These are phyloP conservation scores for Aureobasidium mangrovei DNA, from an alignment of 2,329 filamentous ascomycete genomes.

Conservation along the genomic window DNA sequence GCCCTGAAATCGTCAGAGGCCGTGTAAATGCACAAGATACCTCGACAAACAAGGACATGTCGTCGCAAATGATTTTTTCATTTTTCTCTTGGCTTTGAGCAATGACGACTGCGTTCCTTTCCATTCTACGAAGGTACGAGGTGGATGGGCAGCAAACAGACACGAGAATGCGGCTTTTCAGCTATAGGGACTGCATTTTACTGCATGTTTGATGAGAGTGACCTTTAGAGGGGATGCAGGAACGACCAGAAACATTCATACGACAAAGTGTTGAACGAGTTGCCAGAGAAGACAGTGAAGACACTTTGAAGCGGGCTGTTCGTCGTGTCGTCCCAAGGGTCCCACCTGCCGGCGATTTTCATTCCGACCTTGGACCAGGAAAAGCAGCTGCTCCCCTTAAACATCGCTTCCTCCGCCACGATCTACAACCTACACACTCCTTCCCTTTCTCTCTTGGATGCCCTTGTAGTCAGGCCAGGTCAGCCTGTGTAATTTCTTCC, in stretches of 20 bases:
- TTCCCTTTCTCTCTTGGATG: not conserved
- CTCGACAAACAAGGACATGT: not conserved
- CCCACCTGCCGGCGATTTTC: conserved; percentile 12
- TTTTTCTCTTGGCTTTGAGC: conserved; percentile 11
- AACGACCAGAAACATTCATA: not conserved
- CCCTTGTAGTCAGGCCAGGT: conserved; percentile 9
- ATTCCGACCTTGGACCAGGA: conserved; percentile 4
- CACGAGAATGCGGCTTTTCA: not conserved
- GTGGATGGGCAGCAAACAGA: not conserved
- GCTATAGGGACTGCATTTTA: not conserved
- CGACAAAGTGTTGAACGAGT: not conserved
- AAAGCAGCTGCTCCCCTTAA: conserved; percentile 9
- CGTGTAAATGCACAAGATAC: not conserved
- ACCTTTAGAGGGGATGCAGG: not conserved
- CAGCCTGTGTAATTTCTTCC: conserved; percentile 9
- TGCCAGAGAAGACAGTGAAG: not conserved
- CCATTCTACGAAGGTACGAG: not conserved
- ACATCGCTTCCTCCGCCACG: conserved; percentile 7
- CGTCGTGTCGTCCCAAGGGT: conserved; percentile 6
- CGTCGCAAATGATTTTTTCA: conserved; percentile 2
- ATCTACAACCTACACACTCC: conserved; percentile 8
- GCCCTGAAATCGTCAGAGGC: not conserved
- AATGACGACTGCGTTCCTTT: conserved; percentile 10
- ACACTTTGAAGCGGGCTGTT: conserved; percentile 10
- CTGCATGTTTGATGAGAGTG: not conserved